These are phyloP conservation scores for Globisporangium middletonii DNA, from an alignment of 352 stramenopile species.

Conservation along the genomic window DNA sequence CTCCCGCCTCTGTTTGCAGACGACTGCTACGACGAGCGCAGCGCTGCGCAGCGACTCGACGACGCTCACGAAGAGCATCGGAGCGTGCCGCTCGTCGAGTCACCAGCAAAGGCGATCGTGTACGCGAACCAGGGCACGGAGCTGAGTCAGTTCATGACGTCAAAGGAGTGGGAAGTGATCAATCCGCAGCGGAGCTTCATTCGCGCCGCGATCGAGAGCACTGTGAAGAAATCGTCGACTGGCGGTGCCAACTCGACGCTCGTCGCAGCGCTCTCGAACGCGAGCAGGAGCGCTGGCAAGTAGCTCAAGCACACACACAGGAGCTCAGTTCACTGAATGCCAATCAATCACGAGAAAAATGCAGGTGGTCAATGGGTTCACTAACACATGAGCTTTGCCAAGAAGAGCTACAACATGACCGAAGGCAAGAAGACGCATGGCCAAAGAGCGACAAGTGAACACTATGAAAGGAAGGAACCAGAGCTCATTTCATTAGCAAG, in stretches of 20 bases:
- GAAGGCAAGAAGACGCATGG: background rate
- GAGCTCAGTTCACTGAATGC: background rate
- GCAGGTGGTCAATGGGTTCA: background rate
- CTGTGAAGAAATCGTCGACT: constrained; percentile 9
- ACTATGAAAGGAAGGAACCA: constrained; percentile 14
- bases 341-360: background rate
- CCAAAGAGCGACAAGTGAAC: background rate
- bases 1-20: constrained; percentile 63
- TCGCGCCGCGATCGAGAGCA: constrained; percentile 38
- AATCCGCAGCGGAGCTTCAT: constrained; percentile 48
- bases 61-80: constrained; percentile 16
- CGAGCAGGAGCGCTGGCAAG: background rate
- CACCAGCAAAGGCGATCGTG: constrained; percentile 48
- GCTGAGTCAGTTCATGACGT: constrained; percentile 41
- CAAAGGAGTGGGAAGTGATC: constrained; percentile 69
- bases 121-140: constrained; percentile 44
- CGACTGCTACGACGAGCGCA: constrained; percentile 21
- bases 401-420: no score
- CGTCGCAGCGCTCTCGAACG: background rate
- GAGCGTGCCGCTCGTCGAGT: constrained; percentile 18
- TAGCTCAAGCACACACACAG: background rate
- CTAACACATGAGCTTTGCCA: no score
- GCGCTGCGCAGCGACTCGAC: constrained; percentile 6
- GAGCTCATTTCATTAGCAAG: constrained; percentile 16
- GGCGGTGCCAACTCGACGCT: no score